phyloP scores from a whole-genome alignment of 345 rosid genomes.

The Tarenaya hassleriana region DNA sequence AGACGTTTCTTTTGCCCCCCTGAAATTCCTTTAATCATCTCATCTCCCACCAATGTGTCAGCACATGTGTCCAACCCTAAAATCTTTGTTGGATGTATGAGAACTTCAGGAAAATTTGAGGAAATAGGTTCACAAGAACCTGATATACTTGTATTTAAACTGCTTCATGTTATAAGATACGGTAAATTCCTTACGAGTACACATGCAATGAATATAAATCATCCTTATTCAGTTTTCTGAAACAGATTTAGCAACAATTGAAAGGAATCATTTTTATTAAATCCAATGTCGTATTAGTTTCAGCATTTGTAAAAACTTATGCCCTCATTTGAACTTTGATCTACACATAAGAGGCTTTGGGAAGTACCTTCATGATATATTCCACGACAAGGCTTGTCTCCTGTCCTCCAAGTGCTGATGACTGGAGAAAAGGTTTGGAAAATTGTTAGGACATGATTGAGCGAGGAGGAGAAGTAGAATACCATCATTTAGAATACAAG shows the following conservation, averaged over 20 bases:
- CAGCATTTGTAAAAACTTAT: too few relatives aligned
- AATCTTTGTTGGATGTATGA: constrained; percentile 76
- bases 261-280: background rate
- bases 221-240: background rate
- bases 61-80: constrained; percentile 93
- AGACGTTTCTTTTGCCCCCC: constrained; percentile 99
- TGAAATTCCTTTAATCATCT: constrained; percentile 97
- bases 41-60: constrained; percentile 97
- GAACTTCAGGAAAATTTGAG: constrained; percentile 33
- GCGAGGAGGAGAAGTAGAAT: background rate
- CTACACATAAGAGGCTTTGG: constrained; percentile 19
- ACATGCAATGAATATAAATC: background rate
- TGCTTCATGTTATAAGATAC: background rate
- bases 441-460: background rate
- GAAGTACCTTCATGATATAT: constrained; percentile 89
- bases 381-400: constrained; percentile 83
- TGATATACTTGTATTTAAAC: background rate
- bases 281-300: background rate
- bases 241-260: background rate
- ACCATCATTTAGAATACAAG: background rate
- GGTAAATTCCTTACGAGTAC: background rate
- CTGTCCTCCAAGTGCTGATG: constrained; percentile 82
- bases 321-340: background rate
- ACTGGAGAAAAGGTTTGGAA: constrained; percentile 35
- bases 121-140: constrained; percentile 15